Base-by-base conservation (phyloP, 2,329 filamentous ascomycete genomes). In the Diaporthe vaccinii region DNA sequence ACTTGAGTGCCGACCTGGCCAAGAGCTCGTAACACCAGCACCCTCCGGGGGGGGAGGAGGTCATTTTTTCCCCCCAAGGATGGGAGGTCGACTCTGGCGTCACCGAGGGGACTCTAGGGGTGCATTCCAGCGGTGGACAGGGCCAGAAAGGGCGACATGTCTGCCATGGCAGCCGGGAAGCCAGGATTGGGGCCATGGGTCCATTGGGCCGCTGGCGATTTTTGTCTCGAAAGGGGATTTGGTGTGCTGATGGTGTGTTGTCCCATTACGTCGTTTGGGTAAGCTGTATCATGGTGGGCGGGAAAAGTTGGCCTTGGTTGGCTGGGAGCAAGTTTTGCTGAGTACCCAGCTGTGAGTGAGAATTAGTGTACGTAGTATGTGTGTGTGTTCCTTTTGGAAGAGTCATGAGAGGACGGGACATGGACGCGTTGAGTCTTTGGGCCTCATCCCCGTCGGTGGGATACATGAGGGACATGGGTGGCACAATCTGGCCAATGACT, bases 101-200 rank as follows among this genome's bases (percentile, higher is more conserved):
- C 71, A 73, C 71, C 39, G 25, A 44, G 5, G 71, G 53, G 71
- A 73, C 58, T n/a, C 58, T 65, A 31, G 55, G 58, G 70, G 58
- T 73, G 46, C 70, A 73, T 73, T 73, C 70, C 58, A 73, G 31
- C 44, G 58, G 70, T 44, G 36, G 57, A 44, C 17, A 34, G 46
- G 25, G 28, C 36, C 58, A 31, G 25, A 65, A 53, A 51, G 51
- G 46, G 59, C 58, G 46, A 41, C 25, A n/a, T 20, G 6, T 55
- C 36, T 39, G 36, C 36, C 36, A 10, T 39, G 36, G 36, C 36
- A 39, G 36, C 10, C 12, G 36, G 36, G 36, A 12, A 17, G 46
- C 44, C 12, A 17, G 58, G 36, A 36, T 53, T 59, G 25, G 34
- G 55, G 31, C 17, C 55, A 25, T 20, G 53, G 53, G 28, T 22